Evolutionary conservation across 495 filamentous ascomycete genomes (phyloP), one percentile per base, ranked within the genome.

Genomic region (Hypomontagnella submonticulosa): DNA sequence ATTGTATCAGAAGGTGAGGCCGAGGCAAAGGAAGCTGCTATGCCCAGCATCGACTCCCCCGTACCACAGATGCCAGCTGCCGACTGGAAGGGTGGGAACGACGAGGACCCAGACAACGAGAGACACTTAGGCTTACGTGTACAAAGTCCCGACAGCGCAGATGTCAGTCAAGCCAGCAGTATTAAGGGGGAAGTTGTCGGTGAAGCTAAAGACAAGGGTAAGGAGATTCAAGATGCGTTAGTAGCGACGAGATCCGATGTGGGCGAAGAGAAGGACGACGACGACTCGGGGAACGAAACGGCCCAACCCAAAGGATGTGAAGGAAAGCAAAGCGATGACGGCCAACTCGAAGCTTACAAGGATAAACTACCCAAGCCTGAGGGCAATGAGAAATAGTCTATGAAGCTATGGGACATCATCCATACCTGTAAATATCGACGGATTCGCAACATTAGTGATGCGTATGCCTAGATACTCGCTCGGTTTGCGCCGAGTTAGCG

Each of bases 111-210:
- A n/a, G 70, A 70, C 1, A 70, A 81, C 1, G 77, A 82, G 11
- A 89, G 85, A 72, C 82, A 86, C 44, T 73, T 95, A 8, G 92
- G 91, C 0, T 68, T 95, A 20, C 77, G 90, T 20, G 83, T 83
- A 23, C 80, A 85, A 52, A 87, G 80, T 3, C 82, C 85, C 10
- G 80, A 82, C 5, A 92, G 86, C 58, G 82, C 77, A 4, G 79
- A 86, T 53, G 79, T 92, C 5, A 91, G 89, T 71, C 83, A 87
- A 64, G 89, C 90, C 3, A 82, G 79, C 63, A 81, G 77, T 47
- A 50, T 80, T 13, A 74, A 71, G 66, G 76, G 70, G 12, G 52
- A 73, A 60, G 64, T 40, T 43, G 0, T 57, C n/a, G 18, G 41
- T 16, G 63, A 57, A 16, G 38, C 20, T n/a, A 56, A 67, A 33